A percentile compares a stretch with the other conserved stretches of the same genome.
Evolutionary conservation across 78 protist species (phyloP).

Genomic region (Creolimax fragrantissima): DNA sequence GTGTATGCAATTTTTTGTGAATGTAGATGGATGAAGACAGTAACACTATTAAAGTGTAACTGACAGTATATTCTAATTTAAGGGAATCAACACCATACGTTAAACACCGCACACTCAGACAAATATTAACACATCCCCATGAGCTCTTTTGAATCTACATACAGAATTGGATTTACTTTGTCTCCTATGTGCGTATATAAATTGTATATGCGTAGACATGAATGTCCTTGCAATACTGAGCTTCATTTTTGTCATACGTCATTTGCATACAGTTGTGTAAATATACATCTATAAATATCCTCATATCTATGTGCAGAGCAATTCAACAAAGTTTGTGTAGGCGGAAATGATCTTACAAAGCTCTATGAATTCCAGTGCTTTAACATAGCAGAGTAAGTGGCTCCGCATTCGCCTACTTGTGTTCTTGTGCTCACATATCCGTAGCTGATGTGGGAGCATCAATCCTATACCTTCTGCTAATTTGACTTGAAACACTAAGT

Average conservation of each 20-base stretch:
- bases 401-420: no score
- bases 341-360: neutral
- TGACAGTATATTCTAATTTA: neutral
- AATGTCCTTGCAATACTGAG: neutral
- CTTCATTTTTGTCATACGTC: neutral
- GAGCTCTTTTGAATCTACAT: no score
- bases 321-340: neutral
- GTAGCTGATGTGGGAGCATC: neutral
- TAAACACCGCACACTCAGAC: neutral
- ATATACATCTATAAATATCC: neutral
- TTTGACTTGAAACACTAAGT: neutral
- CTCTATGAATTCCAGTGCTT: neutral
- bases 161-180: no score
- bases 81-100: neutral
- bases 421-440: no score
- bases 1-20: neutral
- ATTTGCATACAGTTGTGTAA: neutral
- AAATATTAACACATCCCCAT: no score
- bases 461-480: neutral
- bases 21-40: neutral
- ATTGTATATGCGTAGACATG: neutral
- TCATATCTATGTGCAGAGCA: neutral
- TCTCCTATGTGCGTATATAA: neutral
- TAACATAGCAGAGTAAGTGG: neutral
- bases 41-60: neutral